phyloP scores from a whole-genome alignment of 1,284 basidiomycete genomes.

The Microbotryum scabiosae region DNA sequence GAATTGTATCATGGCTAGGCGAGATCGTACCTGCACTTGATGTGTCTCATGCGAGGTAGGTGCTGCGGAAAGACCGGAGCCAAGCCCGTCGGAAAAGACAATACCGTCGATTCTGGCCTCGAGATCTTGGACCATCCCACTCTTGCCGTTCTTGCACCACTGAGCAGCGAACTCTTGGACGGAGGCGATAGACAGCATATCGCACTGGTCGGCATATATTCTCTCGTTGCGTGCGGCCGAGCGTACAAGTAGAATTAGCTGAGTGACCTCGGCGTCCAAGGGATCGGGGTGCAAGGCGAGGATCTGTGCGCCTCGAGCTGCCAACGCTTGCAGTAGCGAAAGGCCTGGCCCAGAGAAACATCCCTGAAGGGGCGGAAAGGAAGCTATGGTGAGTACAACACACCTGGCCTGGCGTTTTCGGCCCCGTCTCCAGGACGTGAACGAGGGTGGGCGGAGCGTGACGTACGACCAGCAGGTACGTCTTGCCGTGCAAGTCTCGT shows the following conservation, averaged over 20 bases:
- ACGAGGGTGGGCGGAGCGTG: neutral
- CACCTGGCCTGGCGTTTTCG: neutral
- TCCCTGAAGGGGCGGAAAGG: constrained; percentile 9
- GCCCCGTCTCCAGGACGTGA: neutral
- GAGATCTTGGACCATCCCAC: constrained; percentile 30
- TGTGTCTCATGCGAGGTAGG: neutral
- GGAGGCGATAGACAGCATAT: constrained; percentile 17
- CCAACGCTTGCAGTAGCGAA: constrained; percentile 20
- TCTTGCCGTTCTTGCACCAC: constrained; percentile 25
- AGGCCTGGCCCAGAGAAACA: constrained; percentile 20
- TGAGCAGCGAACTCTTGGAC: constrained; percentile 19
- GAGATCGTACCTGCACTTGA: constrained; percentile 14
- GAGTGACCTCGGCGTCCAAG: constrained; percentile 16
- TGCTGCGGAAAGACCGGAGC: neutral
- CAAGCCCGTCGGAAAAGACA: constrained; percentile 30
- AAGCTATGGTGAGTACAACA: neutral
- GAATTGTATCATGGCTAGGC: constrained; percentile 26
- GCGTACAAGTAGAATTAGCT: constrained; percentile 31
- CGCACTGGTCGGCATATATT: constrained; percentile 33
- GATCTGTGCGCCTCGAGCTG: constrained; percentile 28
- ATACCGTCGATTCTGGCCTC: constrained; percentile 29
- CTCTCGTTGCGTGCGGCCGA: constrained; percentile 28
- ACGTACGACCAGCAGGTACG: constrained; percentile 20
- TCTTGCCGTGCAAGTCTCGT: constrained; percentile 18
- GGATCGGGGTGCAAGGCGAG: constrained; percentile 27